Evolutionary conservation across 495 filamentous ascomycete genomes (phyloP).

Genomic region (Hyaloscypha finlandica): DNA sequence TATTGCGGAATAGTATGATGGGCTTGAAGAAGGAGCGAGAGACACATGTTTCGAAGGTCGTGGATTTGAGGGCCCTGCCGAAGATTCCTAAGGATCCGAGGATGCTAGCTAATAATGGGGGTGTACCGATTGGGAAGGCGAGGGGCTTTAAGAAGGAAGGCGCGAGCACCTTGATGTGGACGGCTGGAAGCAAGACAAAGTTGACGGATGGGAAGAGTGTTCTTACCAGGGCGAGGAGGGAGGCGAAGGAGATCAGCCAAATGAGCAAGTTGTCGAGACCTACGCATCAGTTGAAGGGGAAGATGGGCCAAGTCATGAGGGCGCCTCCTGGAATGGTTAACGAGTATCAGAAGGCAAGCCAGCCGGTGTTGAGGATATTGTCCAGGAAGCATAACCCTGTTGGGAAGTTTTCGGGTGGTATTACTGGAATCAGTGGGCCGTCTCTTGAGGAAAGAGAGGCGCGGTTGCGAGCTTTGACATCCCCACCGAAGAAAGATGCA

Average conservation of each 20-base stretch:
- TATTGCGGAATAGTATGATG: conserved; percentile 47
- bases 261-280: conserved; percentile 25
- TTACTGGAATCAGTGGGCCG: conserved; percentile 3
- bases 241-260: conserved; percentile 35
- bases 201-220: conserved; percentile 33
- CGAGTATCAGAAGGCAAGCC: conserved; percentile 22
- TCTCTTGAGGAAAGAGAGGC: conserved; percentile 24
- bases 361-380: conserved; percentile 26
- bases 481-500: not conserved
- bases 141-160: conserved; percentile 13
- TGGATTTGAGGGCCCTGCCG: conserved; percentile 31
- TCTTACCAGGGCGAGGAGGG: conserved; percentile 33
- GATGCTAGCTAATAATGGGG: conserved; percentile 36
- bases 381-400: conserved; percentile 9
- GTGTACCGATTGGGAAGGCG: conserved; percentile 27
- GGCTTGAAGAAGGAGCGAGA: conserved; percentile 51
- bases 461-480: conserved; percentile 19
- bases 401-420: not conserved
- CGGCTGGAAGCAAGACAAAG: conserved; percentile 35
- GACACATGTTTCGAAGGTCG: conserved; percentile 48
- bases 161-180: conserved; percentile 27
- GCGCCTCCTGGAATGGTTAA: conserved; percentile 32
- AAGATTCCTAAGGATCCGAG: conserved; percentile 34
- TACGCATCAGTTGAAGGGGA: conserved; percentile 25
- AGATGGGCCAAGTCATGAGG: conserved; percentile 19